phyloP scores from a whole-genome alignment of 352 stramenopile species.

The Pythium phragmitis region DNA sequence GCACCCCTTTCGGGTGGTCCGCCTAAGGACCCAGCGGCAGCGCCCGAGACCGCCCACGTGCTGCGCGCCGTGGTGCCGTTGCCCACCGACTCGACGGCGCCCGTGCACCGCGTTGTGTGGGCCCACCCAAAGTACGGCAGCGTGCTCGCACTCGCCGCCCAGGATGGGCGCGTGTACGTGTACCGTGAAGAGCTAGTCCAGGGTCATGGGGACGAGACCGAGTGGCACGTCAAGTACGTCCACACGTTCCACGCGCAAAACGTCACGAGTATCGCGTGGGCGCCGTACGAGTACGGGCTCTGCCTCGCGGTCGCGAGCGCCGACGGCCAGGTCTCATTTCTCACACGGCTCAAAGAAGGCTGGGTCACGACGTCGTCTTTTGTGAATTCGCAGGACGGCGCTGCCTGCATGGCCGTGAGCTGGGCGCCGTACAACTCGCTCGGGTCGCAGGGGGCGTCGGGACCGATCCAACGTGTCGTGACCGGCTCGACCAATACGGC shows the following conservation, averaged over 20 bases:
- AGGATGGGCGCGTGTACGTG: constrained; percentile 86
- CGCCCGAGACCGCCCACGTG: constrained; percentile 24
- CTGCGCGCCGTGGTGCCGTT: constrained; percentile 68
- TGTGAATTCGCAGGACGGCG: constrained; percentile 68
- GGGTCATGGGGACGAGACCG: constrained; percentile 41
- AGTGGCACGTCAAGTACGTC: constrained; percentile 78
- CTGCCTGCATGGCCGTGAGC: constrained; percentile 74
- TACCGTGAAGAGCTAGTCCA: constrained; percentile 76
- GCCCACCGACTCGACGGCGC: constrained; percentile 59
- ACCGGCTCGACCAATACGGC: constrained; percentile 66
- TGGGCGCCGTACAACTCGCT: constrained; percentile 88
- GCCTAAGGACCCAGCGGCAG: constrained; percentile 1
- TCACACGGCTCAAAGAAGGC: constrained; percentile 79
- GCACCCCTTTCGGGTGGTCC: constrained; percentile 12
- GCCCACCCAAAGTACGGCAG: constrained; percentile 85
- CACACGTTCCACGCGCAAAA: constrained; percentile 69
- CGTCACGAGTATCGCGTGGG: constrained; percentile 82
- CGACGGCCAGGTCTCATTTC: constrained; percentile 81
- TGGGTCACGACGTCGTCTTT: constrained; percentile 82
- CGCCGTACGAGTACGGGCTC: constrained; percentile 85
- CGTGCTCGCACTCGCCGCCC: constrained; percentile 68
- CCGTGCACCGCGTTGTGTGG: constrained; percentile 80
- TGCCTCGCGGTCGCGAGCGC: constrained; percentile 76
- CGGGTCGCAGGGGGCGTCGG: constrained; percentile 63
- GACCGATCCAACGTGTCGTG: constrained; percentile 71